Base-by-base conservation (phyloP, 768 basidiomycete genomes). In the Gautieria morchelliformis region DNA sequence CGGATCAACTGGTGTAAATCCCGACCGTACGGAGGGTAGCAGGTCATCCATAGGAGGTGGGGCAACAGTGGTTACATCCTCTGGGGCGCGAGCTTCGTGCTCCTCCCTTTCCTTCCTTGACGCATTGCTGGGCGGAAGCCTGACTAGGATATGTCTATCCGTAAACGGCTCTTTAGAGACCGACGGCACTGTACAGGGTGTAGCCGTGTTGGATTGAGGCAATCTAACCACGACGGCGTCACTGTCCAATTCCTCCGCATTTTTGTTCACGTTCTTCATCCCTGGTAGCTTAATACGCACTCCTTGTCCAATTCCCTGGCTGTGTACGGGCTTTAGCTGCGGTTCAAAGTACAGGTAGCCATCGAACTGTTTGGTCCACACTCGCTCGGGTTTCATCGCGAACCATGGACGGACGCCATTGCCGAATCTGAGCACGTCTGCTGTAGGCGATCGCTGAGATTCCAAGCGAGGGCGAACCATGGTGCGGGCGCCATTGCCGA, bases 361-460 rank as follows among this genome's bases (percentile, higher is more conserved):
- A 63, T 91, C 88, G 62, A 84, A 81, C 54, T 89, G 87, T 65
- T 89, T 90, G 9, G 89, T 91, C 88, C 88, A 91, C 63, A 83
- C 76, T 46, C 78, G 77, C 64, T 92, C 89, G 9, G 88, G 88
- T 66, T 87, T 89, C 79, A 81, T 80, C 8, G 78, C 70, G 64
- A 79, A 89, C 81, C 87, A 87, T 44, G 79, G 74, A 50, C 80
- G 81, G 17, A 75, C 77, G 35, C 59, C 63, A 59, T n/a, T 66
- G 62, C 22, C 55, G 17, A 56, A 47, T 32, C n/a, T 22, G 15
- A 56, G 47, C 22, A 22, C 44, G 33, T 58, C 47, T 37, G 53
- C 32, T 12, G 52, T 32, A 22, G 35, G 4, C 27, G 45, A 55
- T 15, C n/a, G 58, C 10, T 15, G 37, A 49, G 53, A 47, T 24